phyloP scores from a whole-genome alignment of 345 rosid genomes.

The Euphorbia pulcherrima region DNA sequence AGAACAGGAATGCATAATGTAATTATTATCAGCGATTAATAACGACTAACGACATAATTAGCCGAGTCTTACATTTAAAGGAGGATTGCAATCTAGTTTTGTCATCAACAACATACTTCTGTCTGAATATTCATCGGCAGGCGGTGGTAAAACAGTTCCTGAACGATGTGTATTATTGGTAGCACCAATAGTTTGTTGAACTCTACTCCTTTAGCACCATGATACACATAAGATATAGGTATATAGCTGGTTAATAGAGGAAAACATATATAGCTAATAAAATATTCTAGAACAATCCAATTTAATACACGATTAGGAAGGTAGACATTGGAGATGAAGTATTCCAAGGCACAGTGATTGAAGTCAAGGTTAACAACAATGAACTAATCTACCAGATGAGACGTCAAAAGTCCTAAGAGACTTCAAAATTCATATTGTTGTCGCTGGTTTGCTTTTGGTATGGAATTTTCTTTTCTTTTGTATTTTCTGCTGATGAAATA shows the following conservation, averaged over 20 bases:
- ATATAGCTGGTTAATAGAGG: background rate
- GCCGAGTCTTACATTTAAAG: conserved; percentile 18
- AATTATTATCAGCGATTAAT: background rate
- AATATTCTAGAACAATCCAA: background rate
- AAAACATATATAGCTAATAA: background rate
- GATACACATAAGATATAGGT: background rate
- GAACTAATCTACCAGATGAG: background rate
- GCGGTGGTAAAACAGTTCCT: conserved; percentile 28
- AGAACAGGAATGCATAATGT: background rate
- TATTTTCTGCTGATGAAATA: background rate
- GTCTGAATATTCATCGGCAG: conserved; percentile 19
- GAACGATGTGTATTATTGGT: conserved; percentile 25
- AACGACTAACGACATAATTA: background rate
- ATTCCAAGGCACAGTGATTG: background rate
- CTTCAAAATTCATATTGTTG: background rate
- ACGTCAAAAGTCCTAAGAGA: background rate
- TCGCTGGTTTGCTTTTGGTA: background rate
- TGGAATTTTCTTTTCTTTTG: background rate
- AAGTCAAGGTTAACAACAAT: background rate
- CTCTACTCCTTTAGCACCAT: conserved; percentile 26
- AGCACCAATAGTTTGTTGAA: conserved; percentile 25
- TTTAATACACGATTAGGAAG: background rate
- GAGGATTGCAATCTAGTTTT: conserved; percentile 10
- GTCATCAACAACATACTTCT: conserved; percentile 9
- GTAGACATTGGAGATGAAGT: background rate